phyloP scores from a whole-genome alignment of 1,284 basidiomycete genomes.

The Cutaneotrichosporon sp. region DNA sequence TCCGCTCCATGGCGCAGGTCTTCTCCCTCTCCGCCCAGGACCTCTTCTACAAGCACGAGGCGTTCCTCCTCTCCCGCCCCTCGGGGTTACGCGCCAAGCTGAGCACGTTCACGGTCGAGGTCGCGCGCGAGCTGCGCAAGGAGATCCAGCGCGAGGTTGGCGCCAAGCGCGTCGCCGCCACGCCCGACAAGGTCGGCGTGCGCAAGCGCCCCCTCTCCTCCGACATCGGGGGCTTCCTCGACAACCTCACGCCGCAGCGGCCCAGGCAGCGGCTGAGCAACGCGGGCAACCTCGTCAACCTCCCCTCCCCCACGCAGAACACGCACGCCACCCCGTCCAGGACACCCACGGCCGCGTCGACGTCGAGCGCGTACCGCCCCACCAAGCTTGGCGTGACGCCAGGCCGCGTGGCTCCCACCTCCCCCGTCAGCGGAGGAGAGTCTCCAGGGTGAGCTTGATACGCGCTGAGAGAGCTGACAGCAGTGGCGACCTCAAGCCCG shows the following conservation, averaged over 20 bases:
- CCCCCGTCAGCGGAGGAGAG: constrained; percentile 39
- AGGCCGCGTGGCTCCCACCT: constrained; percentile 36
- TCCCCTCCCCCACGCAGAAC: constrained; percentile 23
- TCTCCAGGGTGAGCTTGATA: constrained; percentile 20
- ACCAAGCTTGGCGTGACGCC: constrained; percentile 17
- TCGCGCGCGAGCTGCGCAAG: constrained; percentile 49
- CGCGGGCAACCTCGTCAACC: constrained; percentile 29
- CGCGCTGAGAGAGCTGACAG: not conserved
- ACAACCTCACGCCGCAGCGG: constrained; percentile 42
- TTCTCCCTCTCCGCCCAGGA: constrained; percentile 50
- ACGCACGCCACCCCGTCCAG: constrained; percentile 24
- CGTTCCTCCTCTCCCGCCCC: constrained; percentile 52
- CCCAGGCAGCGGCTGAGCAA: constrained; percentile 25
- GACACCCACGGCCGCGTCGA: constrained; percentile 19
- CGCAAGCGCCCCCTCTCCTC: constrained; percentile 26
- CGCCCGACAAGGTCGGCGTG: constrained; percentile 27
- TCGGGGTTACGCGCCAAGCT: constrained; percentile 48
- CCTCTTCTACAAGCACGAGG: constrained; percentile 57
- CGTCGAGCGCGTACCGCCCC: constrained; percentile 28
- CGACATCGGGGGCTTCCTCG: constrained; percentile 51
- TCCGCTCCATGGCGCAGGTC: constrained; percentile 47
- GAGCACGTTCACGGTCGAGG: constrained; percentile 44
- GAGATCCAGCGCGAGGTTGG: constrained; percentile 52
- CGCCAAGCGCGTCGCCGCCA: constrained; percentile 31
- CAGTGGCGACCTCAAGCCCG: constrained; percentile 27